phyloP scores from a whole-genome alignment of 371 early-diverging fungal species.

The Mortierella sp. region DNA sequence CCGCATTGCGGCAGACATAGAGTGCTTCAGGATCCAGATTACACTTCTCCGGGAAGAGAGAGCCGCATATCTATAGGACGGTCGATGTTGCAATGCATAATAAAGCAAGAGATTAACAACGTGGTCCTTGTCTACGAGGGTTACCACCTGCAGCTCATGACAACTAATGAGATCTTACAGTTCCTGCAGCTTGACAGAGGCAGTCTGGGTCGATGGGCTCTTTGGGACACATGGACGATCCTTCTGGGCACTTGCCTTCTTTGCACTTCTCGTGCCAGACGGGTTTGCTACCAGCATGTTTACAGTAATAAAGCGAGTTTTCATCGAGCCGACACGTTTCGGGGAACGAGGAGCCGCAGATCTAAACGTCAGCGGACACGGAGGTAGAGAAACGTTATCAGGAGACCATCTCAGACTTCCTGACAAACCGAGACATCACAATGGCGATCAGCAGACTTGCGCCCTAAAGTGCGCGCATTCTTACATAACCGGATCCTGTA shows the following conservation, averaged over 20 bases:
- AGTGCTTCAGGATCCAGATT: background rate
- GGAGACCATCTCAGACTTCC: no score
- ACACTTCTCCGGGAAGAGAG: background rate
- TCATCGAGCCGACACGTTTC: background rate
- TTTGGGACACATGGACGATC: background rate
- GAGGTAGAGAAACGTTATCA: background rate
- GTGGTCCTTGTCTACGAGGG: no score
- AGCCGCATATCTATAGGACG: constrained; percentile 15
- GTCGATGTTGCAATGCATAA: no score
- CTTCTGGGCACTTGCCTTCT: background rate
- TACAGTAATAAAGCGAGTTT: background rate
- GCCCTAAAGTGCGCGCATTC: no score
- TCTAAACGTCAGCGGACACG: background rate
- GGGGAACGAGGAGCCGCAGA: constrained; percentile 16
- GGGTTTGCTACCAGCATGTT: background rate
- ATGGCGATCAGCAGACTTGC: no score
- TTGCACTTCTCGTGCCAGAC: background rate
- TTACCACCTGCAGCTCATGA: no score
- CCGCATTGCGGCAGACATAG: background rate
- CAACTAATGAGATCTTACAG: no score
- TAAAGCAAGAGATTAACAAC: no score
- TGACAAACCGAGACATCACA: no score
- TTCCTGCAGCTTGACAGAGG: no score
- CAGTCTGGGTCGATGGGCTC: no score
- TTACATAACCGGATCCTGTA: constrained; percentile 6